Evolutionary conservation across 371 early-diverging fungal genomes (phyloP), one percentile per base, ranked within the genome.

Genomic region (Choanephora cucurbitarum): DNA sequence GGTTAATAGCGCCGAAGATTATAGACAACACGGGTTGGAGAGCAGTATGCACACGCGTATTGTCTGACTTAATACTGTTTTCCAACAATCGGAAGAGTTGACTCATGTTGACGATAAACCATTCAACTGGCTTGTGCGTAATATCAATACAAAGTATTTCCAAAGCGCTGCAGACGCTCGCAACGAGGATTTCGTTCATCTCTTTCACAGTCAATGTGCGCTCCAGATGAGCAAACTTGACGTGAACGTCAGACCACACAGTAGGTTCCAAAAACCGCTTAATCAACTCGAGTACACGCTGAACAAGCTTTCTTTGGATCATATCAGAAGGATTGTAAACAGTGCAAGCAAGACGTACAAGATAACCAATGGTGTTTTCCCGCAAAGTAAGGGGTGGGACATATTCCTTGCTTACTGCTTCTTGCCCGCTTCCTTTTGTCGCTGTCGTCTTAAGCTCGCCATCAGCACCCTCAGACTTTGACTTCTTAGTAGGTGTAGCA

Each of bases 331-430:
- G 82, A 21, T 87, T 91, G 52, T 63, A 73, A 24, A 85, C 70
- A 5, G 79, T 78, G 39, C 87, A 87, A 1, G 88, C 83, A 57
- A 95, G 86, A 15, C 92, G 84, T 9, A 88, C 84, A 22, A 92
- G 62, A 59, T 85, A 92, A 15, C 80, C 83, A 24, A 92, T 65
- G 1, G 88, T 67, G 19, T 79, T 82, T 57, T 93, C 93, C 1
- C 85, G 77, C 24, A 88, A 55, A 19, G 72, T 71, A 10, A 80
- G 62, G 41, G 80, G 75, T 6, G 84, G 84, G 0, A 71, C 71
- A 54, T 84, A 87, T 3, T 73, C 76, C 48, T 68, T 69, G 22
- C 53, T 13, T 31, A n/a, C 37, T 39, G 11, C 22, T 5, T 45
- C 55, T 14, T 39, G 33, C 14, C 28, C 28, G 28, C 7, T 3